Base-by-base conservation (phyloP, 257 asterid species). In the Pogostemon cablin region DNA sequence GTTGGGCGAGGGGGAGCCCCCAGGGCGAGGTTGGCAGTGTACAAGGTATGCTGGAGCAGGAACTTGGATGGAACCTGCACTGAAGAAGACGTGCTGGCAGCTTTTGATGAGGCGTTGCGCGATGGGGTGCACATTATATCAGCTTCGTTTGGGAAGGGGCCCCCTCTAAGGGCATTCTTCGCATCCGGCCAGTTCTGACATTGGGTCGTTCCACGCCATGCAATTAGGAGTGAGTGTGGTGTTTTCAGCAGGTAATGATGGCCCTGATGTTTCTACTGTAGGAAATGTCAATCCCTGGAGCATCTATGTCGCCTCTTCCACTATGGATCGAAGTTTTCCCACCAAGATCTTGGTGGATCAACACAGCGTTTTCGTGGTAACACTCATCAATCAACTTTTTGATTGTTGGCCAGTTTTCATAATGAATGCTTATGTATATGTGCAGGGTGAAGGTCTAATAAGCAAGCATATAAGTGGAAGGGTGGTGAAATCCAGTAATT, bases 1-100 rank as follows among this genome's bases (percentile, higher is more conserved):
- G 70, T 69, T 9, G 93, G 88, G 0, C 73, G 92, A 42, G 96
- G 96, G 0, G 96, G 96, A 35, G 87, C 92, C 5, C 96, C 96
- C 11, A 74, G 83, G 77, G 87, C 90, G 1, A 77, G 93, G 58
- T 72, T 88, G 3, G 96, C 96, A 3, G 89, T 83, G 66, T 88
- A 88, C 86, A 88, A 88, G 47, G 77, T 77, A 11, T 88, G 96
- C 77, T 88, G 96, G 96, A 81, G 66, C 66, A 17, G 39, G 7
- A n/a, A 38, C 1, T 72, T 80, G 4, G 73, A 57, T 6, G 87
- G 78, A 0, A 58, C 3, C 39, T 88, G 96, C 76, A 72, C 71
- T 7, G 93, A 84, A 10, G 91, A 79, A 1, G 96, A 88, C 52
- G 43, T 85, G 9, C 11, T 85, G 62, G 86, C 93, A 0, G 96